A percentile compares a stretch with the other conserved stretches of the same genome.
Conservation (phyloP, 2,329 filamentous ascomycete species). For the Paracorniculantispora psalliotae region DNA sequence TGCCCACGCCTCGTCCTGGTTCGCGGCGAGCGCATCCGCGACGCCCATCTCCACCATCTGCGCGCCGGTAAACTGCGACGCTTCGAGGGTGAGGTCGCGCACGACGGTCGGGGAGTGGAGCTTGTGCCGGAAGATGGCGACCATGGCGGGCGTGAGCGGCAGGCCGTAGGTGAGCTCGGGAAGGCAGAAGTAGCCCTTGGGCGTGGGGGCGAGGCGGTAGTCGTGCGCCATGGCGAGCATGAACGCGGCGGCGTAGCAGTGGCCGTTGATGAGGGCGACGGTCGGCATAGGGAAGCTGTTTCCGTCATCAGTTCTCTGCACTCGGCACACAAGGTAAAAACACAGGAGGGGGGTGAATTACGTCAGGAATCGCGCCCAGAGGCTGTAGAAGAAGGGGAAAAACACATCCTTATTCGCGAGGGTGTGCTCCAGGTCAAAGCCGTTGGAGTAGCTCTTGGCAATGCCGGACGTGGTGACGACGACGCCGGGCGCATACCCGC, state of each 20-base stretch:
- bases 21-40: slow-evolving; percentile 57
- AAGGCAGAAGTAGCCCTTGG: slow-evolving; percentile 68
- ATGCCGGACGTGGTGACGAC: slow-evolving; percentile 72
- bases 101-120: slow-evolving; percentile 50
- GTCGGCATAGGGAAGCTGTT: slow-evolving; percentile 70
- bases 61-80: slow-evolving; percentile 57
- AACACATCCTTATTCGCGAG: slow-evolving; percentile 51
- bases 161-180: slow-evolving; percentile 80
- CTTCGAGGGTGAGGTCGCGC: slow-evolving; percentile 67
- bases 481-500: slow-evolving; percentile 60
- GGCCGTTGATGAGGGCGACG: slow-evolving; percentile 71
- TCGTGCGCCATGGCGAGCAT: slow-evolving; percentile 81
- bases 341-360: slow-evolving; percentile 15
- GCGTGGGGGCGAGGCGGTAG: slow-evolving; percentile 71
- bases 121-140: slow-evolving; percentile 68
- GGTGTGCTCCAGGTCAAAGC: slow-evolving; percentile 71
- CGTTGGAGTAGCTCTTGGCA: slow-evolving; percentile 77
- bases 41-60: slow-evolving; percentile 62
- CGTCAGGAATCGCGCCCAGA: slow-evolving; percentile 57
- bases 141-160: slow-evolving; percentile 70
- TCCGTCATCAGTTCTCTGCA: not conserved
- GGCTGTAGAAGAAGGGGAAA: slow-evolving; percentile 56
- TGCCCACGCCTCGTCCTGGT: slow-evolving; percentile 53
- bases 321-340: too few species aligned
- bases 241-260: slow-evolving; percentile 76